A percentile compares a stretch with the other conserved stretches of the same genome.
Conservation (phyloP, 2,329 filamentous ascomycete genomes). For the Penicillium sp. region DNA sequence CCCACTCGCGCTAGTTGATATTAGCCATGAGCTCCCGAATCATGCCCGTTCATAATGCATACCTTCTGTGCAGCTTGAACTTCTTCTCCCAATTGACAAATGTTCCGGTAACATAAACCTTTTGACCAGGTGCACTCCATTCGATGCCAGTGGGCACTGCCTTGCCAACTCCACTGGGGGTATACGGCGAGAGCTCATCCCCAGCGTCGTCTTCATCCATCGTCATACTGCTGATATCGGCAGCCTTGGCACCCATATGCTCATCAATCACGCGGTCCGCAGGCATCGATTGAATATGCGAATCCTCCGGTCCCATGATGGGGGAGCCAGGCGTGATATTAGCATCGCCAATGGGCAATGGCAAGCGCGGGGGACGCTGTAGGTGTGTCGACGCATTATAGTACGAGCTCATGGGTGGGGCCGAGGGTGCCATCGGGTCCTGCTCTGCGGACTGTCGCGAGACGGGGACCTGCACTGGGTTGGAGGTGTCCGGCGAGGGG, state of each 20-base stretch:
- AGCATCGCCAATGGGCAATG: slow-evolving; percentile 90
- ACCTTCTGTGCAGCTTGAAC: slow-evolving; percentile 80
- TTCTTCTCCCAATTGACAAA: slow-evolving; percentile 98
- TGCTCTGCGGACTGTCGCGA: slow-evolving; percentile 27
- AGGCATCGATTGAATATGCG: slow-evolving; percentile 44
- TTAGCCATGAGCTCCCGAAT: slow-evolving; percentile 7
- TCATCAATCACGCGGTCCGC: slow-evolving; percentile 45
- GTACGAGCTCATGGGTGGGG: slow-evolving; percentile 47
- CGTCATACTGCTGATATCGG: slow-evolving; percentile 52
- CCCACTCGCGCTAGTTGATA: slow-evolving; percentile 35
- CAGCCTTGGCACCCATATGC: slow-evolving; percentile 51
- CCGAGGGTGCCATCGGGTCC: slow-evolving; percentile 39
- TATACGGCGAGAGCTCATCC: slow-evolving; percentile 63
- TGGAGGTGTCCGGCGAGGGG: slow-evolving; percentile 32
- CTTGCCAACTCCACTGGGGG: slow-evolving; percentile 65
- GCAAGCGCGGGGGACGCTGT: slow-evolving; percentile 71
- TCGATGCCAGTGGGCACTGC: slow-evolving; percentile 80
- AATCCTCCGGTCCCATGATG: slow-evolving; percentile 68
- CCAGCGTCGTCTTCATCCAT: slow-evolving; percentile 67
- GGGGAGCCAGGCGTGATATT: slow-evolving; percentile 84
- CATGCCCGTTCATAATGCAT: slow-evolving; percentile 38
- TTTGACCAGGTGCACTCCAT: slow-evolving; percentile 78
- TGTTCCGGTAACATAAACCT: slow-evolving; percentile 93
- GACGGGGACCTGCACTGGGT: slow-evolving; percentile 38
- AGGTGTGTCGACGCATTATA: slow-evolving; percentile 40